Conservation (phyloP, 2,329 filamentous ascomycete genomes). For the Elsinoe fawcettii region DNA sequence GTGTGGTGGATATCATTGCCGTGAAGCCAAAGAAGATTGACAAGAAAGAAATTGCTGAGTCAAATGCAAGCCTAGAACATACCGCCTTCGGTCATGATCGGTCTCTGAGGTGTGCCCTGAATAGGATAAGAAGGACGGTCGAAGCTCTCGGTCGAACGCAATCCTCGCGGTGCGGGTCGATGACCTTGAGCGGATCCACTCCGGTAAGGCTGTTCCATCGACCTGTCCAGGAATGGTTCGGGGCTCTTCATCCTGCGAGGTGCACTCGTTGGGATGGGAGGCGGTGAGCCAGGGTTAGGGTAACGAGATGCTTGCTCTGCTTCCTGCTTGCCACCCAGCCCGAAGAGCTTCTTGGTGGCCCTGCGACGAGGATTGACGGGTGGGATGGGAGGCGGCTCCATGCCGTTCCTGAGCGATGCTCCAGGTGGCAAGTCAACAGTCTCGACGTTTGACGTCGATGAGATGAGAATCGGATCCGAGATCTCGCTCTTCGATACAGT, state of each 20-base stretch:
- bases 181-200: constrained; percentile 5
- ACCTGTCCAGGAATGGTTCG: not conserved
- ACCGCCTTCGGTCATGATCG: constrained; percentile 18
- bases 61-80: constrained; percentile 15
- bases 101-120: constrained; percentile 15
- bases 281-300: constrained; percentile 11
- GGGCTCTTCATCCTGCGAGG: constrained; percentile 7
- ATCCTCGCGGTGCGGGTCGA: not conserved
- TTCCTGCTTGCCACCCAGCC: constrained; percentile 17
- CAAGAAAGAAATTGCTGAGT: not conserved
- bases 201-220: constrained; percentile 3
- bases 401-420: constrained; percentile 47
- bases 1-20: constrained; percentile 3
- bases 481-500: constrained; percentile 54
- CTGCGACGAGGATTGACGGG: constrained; percentile 54
- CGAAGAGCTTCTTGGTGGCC: constrained; percentile 33
- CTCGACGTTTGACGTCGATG: constrained; percentile 51
- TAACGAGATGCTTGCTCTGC: not conserved
- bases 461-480: constrained; percentile 51
- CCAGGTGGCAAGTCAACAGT: constrained; percentile 51
- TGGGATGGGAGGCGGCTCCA: constrained; percentile 46
- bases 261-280: constrained; percentile 8
- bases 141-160: constrained; percentile 15
- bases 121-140: constrained; percentile 13
- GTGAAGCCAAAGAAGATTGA: not conserved